A percentile compares a stretch with the other conserved stretches of the same genome.
Evolutionary conservation across 2,329 filamentous ascomycete genomes (phyloP).

Genomic region (Pseudocercospora fuligena): DNA sequence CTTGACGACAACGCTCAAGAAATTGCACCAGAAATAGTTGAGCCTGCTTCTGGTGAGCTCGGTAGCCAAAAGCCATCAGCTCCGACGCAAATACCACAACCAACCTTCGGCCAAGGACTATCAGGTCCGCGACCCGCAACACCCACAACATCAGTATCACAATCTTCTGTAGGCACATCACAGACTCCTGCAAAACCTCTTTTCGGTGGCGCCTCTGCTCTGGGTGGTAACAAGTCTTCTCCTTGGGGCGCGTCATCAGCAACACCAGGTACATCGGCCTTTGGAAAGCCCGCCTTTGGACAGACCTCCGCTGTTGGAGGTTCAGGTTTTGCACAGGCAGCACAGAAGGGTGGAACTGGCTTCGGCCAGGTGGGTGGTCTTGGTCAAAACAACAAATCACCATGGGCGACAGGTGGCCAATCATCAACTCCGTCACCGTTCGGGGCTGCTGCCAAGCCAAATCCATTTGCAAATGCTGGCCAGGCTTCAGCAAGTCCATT

Average conservation of each 20-base stretch:
- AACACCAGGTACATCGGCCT: slow-evolving; percentile 1
- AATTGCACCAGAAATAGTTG: background rate
- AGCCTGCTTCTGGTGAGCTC: background rate
- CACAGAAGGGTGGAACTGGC: slow-evolving; percentile 1
- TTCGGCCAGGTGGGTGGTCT: slow-evolving; percentile 19
- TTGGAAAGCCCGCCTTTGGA: slow-evolving; percentile 12
- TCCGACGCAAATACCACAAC: background rate
- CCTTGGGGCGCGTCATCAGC: slow-evolving; percentile 4
- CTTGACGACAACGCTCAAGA: background rate
- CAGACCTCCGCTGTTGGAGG: background rate
- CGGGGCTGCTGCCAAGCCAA: slow-evolving; percentile 17
- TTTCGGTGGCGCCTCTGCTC: slow-evolving; percentile 16
- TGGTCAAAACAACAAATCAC: slow-evolving; percentile 19
- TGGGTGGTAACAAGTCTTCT: slow-evolving; percentile 7
- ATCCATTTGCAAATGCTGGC: background rate
- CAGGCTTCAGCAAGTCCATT: slow-evolving; percentile 20
- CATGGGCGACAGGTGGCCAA: slow-evolving; percentile 6
- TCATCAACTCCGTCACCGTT: slow-evolving; percentile 27
- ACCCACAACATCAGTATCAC: slow-evolving; percentile 3
- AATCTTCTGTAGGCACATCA: background rate
- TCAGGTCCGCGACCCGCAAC: slow-evolving; percentile 2
- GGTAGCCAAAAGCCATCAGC: background rate
- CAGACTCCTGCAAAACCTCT: slow-evolving; percentile 6
- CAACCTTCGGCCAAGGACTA: slow-evolving; percentile 5
- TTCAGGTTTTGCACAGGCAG: background rate